These are phyloP conservation scores for Tylopilus sp. DNA, from an alignment of 1,284 basidiomycete genomes.

Conservation along the genomic window DNA sequence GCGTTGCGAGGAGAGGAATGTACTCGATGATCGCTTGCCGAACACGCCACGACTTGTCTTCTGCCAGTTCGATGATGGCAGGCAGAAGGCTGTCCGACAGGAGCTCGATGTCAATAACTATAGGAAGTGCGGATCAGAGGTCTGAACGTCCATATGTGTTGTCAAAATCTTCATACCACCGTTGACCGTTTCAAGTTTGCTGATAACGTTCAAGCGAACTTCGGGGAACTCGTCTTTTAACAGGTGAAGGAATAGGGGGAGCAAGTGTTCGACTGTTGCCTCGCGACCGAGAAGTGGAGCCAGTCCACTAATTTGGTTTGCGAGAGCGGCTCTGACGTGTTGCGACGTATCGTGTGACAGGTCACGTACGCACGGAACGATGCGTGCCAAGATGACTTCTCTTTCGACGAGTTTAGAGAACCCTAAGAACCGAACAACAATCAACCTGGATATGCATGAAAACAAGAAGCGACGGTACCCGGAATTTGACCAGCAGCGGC, in stretches of 20 bases:
- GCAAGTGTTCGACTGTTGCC: conserved; percentile 92
- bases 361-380: conserved; percentile 96
- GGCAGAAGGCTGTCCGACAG: conserved; percentile 94
- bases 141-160: not conserved
- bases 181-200: conserved; percentile 97
- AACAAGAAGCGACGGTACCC: conserved; percentile 48
- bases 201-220: conserved; percentile 96
- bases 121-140: conserved; percentile 14
- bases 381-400: conserved; percentile 88
- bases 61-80: conserved; percentile 95
- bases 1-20: conserved; percentile 90
- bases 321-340: conserved; percentile 95
- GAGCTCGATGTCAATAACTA: conserved; percentile 96
- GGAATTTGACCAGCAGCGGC: conserved; percentile 96
- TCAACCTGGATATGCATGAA: conserved; percentile 4
- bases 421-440: conserved; percentile 47
- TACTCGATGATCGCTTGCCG: conserved; percentile 99
- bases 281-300: conserved; percentile 94
- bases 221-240: conserved; percentile 99
- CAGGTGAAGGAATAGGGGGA: conserved; percentile 93
- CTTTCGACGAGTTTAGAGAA: conserved; percentile 94
- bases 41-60: conserved; percentile 99
- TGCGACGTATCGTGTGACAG: conserved; percentile 92
- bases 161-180: conserved; percentile 52
- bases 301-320: conserved; percentile 95